Conservation (phyloP, 2,329 filamentous ascomycete genomes). For the Dothistroma pini region DNA sequence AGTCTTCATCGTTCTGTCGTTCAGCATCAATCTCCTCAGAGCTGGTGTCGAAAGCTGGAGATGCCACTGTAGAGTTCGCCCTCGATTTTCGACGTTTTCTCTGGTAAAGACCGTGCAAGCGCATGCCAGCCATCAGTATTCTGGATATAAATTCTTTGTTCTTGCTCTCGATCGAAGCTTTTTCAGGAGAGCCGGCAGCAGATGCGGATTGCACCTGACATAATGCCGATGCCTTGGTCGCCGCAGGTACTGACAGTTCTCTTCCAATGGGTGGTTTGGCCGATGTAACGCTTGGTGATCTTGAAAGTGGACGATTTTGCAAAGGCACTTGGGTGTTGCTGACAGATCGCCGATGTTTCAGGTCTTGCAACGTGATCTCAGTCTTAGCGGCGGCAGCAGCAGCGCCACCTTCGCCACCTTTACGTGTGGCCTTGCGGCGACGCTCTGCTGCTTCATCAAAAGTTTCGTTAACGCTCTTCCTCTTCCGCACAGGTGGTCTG, state of each 20-base stretch:
- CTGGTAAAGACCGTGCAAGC: slow-evolving; percentile 49
- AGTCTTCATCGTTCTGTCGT: slow-evolving; percentile 46
- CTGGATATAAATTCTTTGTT: slow-evolving; percentile 51
- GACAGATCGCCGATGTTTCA: slow-evolving; percentile 32
- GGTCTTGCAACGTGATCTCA: slow-evolving; percentile 26
- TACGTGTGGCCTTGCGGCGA: slow-evolving; percentile 40
- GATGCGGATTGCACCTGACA: slow-evolving; percentile 27
- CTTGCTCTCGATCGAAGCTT: slow-evolving; percentile 24
- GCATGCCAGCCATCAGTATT: slow-evolving; percentile 53
- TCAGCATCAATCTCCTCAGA: slow-evolving; percentile 22
- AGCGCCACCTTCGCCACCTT: slow-evolving; percentile 43
- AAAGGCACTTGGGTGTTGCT: slow-evolving; percentile 26
- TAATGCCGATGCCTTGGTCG: slow-evolving; percentile 26
- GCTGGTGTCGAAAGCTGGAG: slow-evolving; percentile 18
- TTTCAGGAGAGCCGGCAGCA: slow-evolving; percentile 4
- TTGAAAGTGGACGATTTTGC: slow-evolving; percentile 27
- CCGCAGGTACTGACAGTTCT: slow-evolving; percentile 19
- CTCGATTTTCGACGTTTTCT: slow-evolving; percentile 35
- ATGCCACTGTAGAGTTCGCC: slow-evolving; percentile 18
- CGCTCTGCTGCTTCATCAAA: slow-evolving; percentile 48
- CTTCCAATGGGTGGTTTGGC: slow-evolving; percentile 20
- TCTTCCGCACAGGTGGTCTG: slow-evolving; percentile 36
- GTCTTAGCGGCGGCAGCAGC: slow-evolving; percentile 39
- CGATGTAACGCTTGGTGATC: slow-evolving; percentile 32
- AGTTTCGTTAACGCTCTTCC: slow-evolving; percentile 41